These are phyloP conservation scores for Solanum paucissectum DNA, from an alignment of 257 asterid genomes.

Conservation along the genomic window DNA sequence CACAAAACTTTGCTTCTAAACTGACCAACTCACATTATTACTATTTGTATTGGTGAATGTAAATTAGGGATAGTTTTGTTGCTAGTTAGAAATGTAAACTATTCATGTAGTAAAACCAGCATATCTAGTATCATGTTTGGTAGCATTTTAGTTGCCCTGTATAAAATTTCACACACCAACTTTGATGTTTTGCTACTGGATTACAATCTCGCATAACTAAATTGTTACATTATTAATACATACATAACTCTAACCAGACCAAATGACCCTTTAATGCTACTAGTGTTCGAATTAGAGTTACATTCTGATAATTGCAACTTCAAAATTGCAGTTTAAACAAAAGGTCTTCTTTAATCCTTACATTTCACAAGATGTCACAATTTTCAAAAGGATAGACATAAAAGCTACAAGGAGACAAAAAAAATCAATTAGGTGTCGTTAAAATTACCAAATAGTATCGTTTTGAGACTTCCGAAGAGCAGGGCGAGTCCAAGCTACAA, in stretches of 20 bases:
- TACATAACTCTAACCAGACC: not conserved
- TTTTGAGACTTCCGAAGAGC: conserved; percentile 75
- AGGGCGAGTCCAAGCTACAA: conserved; percentile 66
- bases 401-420: not conserved
- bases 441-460: conserved; percentile 54
- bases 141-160: not conserved
- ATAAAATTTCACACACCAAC: not conserved
- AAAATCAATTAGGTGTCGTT: not conserved
- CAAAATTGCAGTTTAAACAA: not conserved
- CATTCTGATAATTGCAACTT: not conserved
- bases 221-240: not conserved
- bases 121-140: not conserved
- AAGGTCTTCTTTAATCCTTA: not conserved
- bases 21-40: not conserved
- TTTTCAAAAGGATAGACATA: not conserved
- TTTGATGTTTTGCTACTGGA: not conserved
- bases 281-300: not conserved
- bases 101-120: not conserved
- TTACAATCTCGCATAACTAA: not conserved
- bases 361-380: not conserved
- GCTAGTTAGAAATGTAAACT: not conserved
- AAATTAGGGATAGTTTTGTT: not conserved
- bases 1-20: not conserved
- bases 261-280: not conserved
- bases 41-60: not conserved